A percentile compares a stretch with the other conserved stretches of the same genome.
phyloP scores from a whole-genome alignment of 73 alveolate species.

The Paraurostyla sp. region DNA sequence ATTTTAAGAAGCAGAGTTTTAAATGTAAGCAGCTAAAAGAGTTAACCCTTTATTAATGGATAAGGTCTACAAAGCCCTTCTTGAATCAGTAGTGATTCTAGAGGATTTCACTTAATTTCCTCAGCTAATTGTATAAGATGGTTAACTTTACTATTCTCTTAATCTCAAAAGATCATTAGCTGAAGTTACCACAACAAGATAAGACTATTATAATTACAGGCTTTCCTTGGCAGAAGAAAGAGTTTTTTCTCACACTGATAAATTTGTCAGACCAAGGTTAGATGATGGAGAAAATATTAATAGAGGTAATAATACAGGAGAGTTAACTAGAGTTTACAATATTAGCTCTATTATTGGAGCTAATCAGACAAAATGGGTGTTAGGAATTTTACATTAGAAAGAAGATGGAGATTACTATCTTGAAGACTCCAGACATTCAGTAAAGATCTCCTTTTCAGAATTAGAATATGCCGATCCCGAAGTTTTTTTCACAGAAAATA shows the following conservation, averaged over 20 bases:
- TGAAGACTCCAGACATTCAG: slow-evolving; percentile 52
- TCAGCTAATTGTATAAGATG: neutral
- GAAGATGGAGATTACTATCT: slow-evolving; percentile 69
- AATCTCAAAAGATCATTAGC: neutral
- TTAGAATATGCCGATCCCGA: slow-evolving; percentile 45
- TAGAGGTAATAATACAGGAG: neutral
- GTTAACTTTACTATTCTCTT: neutral
- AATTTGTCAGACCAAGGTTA: slow-evolving; percentile 49
- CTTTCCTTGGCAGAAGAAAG: slow-evolving; percentile 40
- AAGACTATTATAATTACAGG: slow-evolving; percentile 29
- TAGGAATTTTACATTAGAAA: slow-evolving; percentile 48
- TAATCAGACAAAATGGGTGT: neutral
- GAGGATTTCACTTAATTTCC: slow-evolving; percentile 57
- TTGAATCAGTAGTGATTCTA: slow-evolving; percentile 25
- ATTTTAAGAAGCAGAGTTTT: neutral
- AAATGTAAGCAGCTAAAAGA: neutral
- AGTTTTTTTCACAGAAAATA: slow-evolving; percentile 61
- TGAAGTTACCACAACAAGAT: slow-evolving; percentile 1
- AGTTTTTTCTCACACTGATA: slow-evolving; percentile 47
- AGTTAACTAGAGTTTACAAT: neutral
- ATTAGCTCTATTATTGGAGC: slow-evolving; percentile 62
- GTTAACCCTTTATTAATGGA: slow-evolving; percentile 10
- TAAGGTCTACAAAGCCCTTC: slow-evolving; percentile 4
- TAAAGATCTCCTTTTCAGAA: slow-evolving; percentile 48
- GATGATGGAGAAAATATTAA: neutral